phyloP scores from a whole-genome alignment of 1,139 yeast genomes.

The Hemisphaericaspora xylanilytica region DNA sequence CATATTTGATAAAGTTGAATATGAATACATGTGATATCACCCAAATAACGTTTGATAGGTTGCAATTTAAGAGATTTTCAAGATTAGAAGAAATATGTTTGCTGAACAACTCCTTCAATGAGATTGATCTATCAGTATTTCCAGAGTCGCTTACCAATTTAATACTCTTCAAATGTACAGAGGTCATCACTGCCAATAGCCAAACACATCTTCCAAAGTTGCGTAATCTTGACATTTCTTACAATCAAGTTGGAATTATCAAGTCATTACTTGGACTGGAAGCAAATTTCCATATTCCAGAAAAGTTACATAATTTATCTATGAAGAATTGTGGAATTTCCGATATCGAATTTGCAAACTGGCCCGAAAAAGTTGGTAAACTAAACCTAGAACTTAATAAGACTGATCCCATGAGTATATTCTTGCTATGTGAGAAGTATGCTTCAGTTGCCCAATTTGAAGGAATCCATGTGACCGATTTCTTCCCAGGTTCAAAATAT shows the following conservation, averaged over 20 bases:
- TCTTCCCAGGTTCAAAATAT: conserved; percentile 1
- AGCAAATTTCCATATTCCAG: conserved; percentile 1
- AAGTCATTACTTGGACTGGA: background rate
- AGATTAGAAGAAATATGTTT: conserved; percentile 2
- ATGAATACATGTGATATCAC: conserved; percentile 1
- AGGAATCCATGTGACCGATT: conserved; percentile 2
- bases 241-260: conserved; percentile 40
- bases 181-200: background rate
- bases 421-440: background rate
- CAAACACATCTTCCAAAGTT: conserved; percentile 37
- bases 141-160: conserved; percentile 1
- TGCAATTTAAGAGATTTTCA: background rate
- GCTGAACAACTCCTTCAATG: background rate
- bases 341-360: background rate
- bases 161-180: background rate
- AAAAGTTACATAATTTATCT: background rate
- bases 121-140: conserved; percentile 4
- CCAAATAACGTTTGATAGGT: conserved; percentile 2
- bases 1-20: conserved; percentile 1
- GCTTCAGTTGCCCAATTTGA: background rate
- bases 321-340: conserved; percentile 4
- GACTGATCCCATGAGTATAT: background rate
- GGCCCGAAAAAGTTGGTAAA: conserved; percentile 4
- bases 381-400: background rate
- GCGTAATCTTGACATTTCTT: conserved; percentile 64